Evolutionary conservation across 768 basidiomycete species (phyloP).

Genomic region (Pleurotus sapidus): DNA sequence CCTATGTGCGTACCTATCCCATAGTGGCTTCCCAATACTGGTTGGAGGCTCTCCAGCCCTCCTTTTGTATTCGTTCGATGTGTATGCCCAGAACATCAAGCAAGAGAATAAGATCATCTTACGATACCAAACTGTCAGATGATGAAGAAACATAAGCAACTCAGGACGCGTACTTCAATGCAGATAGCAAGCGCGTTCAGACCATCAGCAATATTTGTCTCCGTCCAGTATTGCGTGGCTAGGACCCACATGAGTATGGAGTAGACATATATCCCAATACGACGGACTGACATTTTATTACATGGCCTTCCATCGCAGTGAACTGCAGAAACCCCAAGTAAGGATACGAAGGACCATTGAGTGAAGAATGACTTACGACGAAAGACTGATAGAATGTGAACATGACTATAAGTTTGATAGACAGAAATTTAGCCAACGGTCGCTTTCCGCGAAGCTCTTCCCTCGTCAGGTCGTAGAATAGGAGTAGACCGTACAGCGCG

Average conservation of each 20-base stretch:
- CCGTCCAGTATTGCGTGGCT: slow-evolving; percentile 83
- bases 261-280: not conserved
- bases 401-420: slow-evolving; percentile 86
- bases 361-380: slow-evolving; percentile 43
- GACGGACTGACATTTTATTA: slow-evolving; percentile 57
- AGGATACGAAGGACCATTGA: not conserved
- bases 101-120: slow-evolving; percentile 83
- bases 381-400: slow-evolving; percentile 88
- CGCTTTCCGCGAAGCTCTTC: slow-evolving; percentile 75
- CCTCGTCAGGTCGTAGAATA: slow-evolving; percentile 81
- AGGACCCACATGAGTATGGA: not conserved
- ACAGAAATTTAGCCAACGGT: slow-evolving; percentile 82
- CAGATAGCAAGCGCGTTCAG: slow-evolving; percentile 79
- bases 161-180: slow-evolving; percentile 58
- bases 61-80: slow-evolving; percentile 60
- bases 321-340: slow-evolving; percentile 42
- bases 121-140: slow-evolving; percentile 3
- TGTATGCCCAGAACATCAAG: slow-evolving; percentile 86
- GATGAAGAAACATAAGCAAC: not conserved
- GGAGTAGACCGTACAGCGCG: slow-evolving; percentile 80
- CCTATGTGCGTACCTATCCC: slow-evolving; percentile 50
- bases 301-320: slow-evolving; percentile 56
- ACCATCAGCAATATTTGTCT: slow-evolving; percentile 81
- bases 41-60: slow-evolving; percentile 41
- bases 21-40: slow-evolving; percentile 65